Base-by-base conservation (phyloP, 2,329 filamentous ascomycete species). In the Penicillium rolfsii region DNA sequence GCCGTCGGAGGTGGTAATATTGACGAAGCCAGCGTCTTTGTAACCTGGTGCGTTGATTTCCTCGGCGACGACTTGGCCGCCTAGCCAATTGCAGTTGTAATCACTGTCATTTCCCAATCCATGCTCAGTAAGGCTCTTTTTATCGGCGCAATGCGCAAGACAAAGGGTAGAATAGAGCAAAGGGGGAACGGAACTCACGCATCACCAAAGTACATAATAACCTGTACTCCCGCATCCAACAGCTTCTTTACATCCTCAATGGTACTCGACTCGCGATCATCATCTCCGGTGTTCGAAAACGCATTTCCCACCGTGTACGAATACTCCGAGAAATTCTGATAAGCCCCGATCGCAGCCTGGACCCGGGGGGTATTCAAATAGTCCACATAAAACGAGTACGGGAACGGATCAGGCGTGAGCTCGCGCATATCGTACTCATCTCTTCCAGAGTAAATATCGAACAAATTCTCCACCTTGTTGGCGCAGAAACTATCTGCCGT, bases 401-500 rank as follows among this genome's bases (percentile, higher is more conserved):
- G 43, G 74, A 65, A 65, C 9, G 61, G 61, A 50, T 65, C 64
- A 7, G 61, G 74, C 7, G 64, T 65, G 14, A 71, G 63, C 54
- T 78, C 74, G 16, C 79, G 75, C 59, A 79, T 80, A 63, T 84
- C 82, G 67, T 84, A 84, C 16, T 76, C 67, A 71, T 87, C 84
- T 40, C 86, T 80, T 1, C 78, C 78, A 0, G 82, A 74, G 62
- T 83, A 80, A n/a, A 73, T 71, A 67, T 85, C 83, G 56, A 83
- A 84, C 16, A 84, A 65, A 16, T 63, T 67, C 64, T 88, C 83
- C 3, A 88, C 83, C 30, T 85, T 76, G 55, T 75, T 61, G 38
- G 74, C 76, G 74, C 86, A 89, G 72, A 85, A 87, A 59, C 73
- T 74, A 70, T 87, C 85, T 2, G 87, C 85, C 2, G 74, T 70